Conservation (phyloP, 768 basidiomycete genomes). For the Macrolepiota albuminosa region DNA sequence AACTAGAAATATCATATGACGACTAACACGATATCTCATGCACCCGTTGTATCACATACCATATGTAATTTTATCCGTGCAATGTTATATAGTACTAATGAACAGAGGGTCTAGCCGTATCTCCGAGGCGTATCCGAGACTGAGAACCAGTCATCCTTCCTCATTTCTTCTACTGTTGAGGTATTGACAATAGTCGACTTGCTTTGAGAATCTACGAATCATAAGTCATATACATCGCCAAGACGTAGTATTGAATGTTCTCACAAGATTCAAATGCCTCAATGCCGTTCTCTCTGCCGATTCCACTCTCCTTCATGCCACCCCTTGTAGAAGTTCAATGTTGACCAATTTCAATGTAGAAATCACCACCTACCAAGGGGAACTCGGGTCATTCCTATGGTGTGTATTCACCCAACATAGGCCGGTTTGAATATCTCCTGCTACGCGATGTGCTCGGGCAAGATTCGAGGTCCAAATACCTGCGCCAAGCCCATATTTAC, state of each 20-base stretch:
- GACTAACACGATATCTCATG: slow-evolving; percentile 3
- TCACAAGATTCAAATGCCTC: slow-evolving; percentile 77
- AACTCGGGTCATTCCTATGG: slow-evolving; percentile 86
- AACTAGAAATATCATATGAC: slow-evolving; percentile 7
- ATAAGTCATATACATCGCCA: neutral
- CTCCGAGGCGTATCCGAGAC: slow-evolving; percentile 47
- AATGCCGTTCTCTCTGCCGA: slow-evolving; percentile 81
- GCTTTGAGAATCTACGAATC: slow-evolving; percentile 66
- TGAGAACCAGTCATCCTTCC: slow-evolving; percentile 77
- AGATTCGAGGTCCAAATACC: slow-evolving; percentile 77
- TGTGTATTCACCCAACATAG: slow-evolving; percentile 88
- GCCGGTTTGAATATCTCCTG: slow-evolving; percentile 66
- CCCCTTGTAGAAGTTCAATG: slow-evolving; percentile 47
- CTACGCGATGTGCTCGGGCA: slow-evolving; percentile 71
- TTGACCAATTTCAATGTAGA: neutral
- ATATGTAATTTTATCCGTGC: slow-evolving; percentile 12
- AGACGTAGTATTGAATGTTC: slow-evolving; percentile 16
- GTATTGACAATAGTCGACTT: slow-evolving; percentile 78
- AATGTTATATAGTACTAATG: slow-evolving; percentile 4
- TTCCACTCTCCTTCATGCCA: slow-evolving; percentile 87
- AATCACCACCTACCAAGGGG: slow-evolving; percentile 63
- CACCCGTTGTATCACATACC: slow-evolving; percentile 16
- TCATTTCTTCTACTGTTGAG: slow-evolving; percentile 56
- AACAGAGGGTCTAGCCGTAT: slow-evolving; percentile 48
- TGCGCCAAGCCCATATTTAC: slow-evolving; percentile 77